A percentile compares a stretch with the other conserved stretches of the same genome.
Conservation (phyloP, 495 filamentous ascomycete species). For the Xylaria longipes region DNA sequence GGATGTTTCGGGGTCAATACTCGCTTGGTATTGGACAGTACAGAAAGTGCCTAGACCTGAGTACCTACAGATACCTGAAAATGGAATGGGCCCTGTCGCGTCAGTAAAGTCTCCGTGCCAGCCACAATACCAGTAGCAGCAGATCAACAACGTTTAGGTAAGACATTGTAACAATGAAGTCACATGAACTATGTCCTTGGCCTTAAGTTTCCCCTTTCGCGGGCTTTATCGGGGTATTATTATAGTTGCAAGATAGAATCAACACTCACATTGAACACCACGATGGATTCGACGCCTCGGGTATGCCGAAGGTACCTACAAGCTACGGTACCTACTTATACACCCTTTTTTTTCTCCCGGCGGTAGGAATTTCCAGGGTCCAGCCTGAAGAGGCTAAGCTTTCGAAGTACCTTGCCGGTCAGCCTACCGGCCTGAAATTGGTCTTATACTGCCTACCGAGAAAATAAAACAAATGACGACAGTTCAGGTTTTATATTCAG, state of each 20-base stretch:
- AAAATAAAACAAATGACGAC: not conserved
- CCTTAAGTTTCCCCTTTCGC: not conserved
- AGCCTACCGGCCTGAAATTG: not conserved
- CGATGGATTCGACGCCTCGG: not conserved
- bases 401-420: not conserved
- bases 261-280: not conserved
- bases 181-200: not conserved
- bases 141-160: not conserved
- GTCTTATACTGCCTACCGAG: not conserved
- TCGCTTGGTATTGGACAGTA: slow-evolving; percentile 22
- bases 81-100: not conserved
- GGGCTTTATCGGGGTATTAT: not conserved
- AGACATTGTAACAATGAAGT: not conserved
- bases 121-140: slow-evolving; percentile 1
- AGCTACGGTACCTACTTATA: too few species aligned
- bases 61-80: slow-evolving; percentile 23
- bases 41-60: slow-evolving; percentile 5
- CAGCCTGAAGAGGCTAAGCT: not conserved
- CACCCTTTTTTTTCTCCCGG: not conserved
- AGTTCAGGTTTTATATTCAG: slow-evolving; percentile 2
- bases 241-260: not conserved
- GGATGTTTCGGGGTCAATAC: slow-evolving; percentile 15
- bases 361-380: not conserved
- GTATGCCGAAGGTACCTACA: too few species aligned
- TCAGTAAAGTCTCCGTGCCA: not conserved